These are phyloP conservation scores for Narthecium ossifragum DNA, from an alignment of 106 monocot species.

Conservation along the genomic window DNA sequence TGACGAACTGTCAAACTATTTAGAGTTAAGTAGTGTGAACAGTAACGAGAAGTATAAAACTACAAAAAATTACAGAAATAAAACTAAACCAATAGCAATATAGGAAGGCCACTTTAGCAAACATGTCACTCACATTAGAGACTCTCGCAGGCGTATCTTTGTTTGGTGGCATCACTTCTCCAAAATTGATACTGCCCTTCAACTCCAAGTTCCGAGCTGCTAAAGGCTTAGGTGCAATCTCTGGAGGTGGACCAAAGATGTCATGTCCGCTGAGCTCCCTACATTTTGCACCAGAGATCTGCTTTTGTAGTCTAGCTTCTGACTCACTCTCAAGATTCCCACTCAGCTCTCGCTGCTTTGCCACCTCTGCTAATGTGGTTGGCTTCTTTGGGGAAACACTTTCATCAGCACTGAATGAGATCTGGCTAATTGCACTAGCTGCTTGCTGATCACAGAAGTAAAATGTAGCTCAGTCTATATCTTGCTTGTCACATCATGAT, in stretches of 20 bases:
- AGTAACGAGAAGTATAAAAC: not conserved
- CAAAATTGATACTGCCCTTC: slow-evolving; percentile 12
- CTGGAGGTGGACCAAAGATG: slow-evolving; percentile 59
- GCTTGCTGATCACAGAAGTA: slow-evolving; percentile 22
- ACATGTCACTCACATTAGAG: slow-evolving; percentile 32
- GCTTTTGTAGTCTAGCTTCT: slow-evolving; percentile 28
- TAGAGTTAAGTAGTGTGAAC: not conserved
- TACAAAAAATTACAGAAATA: not conserved
- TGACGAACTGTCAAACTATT: not conserved
- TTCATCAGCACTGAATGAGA: slow-evolving; percentile 49
- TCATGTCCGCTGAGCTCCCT: slow-evolving; percentile 55
- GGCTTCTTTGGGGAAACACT: slow-evolving; percentile 47
- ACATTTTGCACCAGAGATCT: slow-evolving; percentile 34
- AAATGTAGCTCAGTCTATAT: not conserved
- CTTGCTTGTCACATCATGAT: no score
- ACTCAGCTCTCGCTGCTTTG: slow-evolving; percentile 50
- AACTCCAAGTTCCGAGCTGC: slow-evolving; percentile 18
- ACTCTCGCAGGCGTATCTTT: slow-evolving; percentile 15
- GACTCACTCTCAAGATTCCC: slow-evolving; percentile 37
- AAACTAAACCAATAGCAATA: not conserved
- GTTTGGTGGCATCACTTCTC: slow-evolving; percentile 3
- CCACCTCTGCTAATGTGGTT: slow-evolving; percentile 34
- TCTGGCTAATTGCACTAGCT: slow-evolving; percentile 35
- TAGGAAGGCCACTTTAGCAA: no score
- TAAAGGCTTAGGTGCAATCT: slow-evolving; percentile 15